Conservation (phyloP, 306 rosid genomes). For the Carpinus viminea region DNA sequence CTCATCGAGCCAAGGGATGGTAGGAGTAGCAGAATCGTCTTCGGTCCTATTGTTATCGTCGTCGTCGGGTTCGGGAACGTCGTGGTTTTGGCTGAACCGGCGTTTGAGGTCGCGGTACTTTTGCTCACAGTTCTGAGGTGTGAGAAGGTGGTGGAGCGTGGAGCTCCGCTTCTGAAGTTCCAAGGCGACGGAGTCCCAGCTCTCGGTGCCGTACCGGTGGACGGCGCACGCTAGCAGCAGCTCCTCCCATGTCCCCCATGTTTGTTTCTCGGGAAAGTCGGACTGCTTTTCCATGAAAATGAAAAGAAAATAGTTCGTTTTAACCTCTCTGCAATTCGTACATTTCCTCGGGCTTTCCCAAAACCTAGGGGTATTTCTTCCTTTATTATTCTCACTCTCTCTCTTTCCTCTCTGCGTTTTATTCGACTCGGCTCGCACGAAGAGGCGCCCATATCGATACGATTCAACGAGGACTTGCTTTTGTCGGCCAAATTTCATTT, state of each 20-base stretch:
- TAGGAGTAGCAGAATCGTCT: too few species aligned
- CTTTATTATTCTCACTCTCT: neutral
- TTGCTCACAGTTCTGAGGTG: slow-evolving; percentile 22
- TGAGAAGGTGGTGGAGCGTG: slow-evolving; percentile 15
- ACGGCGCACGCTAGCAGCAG: slow-evolving; percentile 39
- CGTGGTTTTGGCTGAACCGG: slow-evolving; percentile 21
- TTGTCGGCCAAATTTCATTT: slow-evolving; percentile 1
- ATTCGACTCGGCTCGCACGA: neutral
- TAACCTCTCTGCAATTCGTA: neutral
- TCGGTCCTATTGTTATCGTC: neutral
- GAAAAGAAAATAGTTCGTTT: neutral
- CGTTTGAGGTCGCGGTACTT: slow-evolving; percentile 33
- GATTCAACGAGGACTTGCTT: neutral
- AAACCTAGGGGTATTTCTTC: neutral
- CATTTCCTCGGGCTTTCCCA: slow-evolving; percentile 25
- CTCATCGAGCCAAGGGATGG: slow-evolving; percentile 30
- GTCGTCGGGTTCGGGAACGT: neutral
- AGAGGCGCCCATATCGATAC: neutral
- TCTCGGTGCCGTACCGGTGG: slow-evolving; percentile 33
- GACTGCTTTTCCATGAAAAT: neutral
- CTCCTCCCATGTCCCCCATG: slow-evolving; percentile 41
- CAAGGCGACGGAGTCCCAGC: slow-evolving; percentile 35
- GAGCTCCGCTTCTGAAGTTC: slow-evolving; percentile 33
- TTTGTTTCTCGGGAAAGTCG: slow-evolving; percentile 24
- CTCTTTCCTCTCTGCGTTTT: neutral